Evolutionary conservation across 2,329 filamentous ascomycete genomes (phyloP), one percentile per base, ranked within the genome.

Genomic region (Bipolaris gigantea): DNA sequence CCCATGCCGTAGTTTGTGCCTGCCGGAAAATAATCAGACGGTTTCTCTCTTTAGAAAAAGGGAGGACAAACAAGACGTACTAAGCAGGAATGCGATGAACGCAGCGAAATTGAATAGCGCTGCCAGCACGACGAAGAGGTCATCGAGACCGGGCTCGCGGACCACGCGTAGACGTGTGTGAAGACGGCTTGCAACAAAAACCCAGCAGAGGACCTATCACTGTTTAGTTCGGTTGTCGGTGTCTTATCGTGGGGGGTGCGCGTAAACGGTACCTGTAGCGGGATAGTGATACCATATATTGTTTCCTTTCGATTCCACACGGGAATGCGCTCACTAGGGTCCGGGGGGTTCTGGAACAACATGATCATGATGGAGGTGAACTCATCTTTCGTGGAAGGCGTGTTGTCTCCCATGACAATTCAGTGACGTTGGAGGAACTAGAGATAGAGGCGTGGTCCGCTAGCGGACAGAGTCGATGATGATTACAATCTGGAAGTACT

Each of bases 121-220:
- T 16, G 67, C 68, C 15, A 72, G 34, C 10, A 70, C 53, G 21
- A 74, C 69, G 5, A 72, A 62, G n/a, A 67, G 46, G 43, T 74
- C 72, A 48, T 74, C 71, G 62, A 68, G 68, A n/a, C 72, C 66
- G 5, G 66, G 65, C 23, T 71, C 62, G 27, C 64, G 63, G 15
- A 70, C 55, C 3, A 70, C 48, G 16, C 51, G 55, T 13, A 68
- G 48, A n/a, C 68, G 61, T 42, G 63, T 68, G 39, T 70, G 62
- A 13, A 72, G 54, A 39, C 69, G 67, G 42, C 66, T 59, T 23
- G 51, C 41, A 15, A 71, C 66, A 16, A 67, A 64, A 16, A 58
- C 2, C 66, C 64, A 70, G 27, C 61, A 56, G 8, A 72, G 18
- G 3, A 70, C 33, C 69, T 71, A 23, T 23, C 21, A 30, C 4